Conservation (phyloP, 129 eudicot species). For the Saposhnikovia divaricata region DNA sequence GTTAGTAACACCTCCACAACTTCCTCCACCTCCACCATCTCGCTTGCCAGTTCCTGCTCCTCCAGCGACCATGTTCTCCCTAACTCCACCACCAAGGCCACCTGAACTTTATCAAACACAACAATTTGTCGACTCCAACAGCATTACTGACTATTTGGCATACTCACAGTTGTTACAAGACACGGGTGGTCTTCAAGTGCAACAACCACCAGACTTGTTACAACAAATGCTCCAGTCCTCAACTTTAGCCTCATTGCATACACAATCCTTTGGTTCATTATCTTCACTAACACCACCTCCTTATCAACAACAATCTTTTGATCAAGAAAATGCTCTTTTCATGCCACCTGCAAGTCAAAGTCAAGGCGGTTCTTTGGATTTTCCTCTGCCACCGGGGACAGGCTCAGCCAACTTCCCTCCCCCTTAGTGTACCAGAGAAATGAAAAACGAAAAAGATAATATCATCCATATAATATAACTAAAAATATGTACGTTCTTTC, state of each 20-base stretch:
- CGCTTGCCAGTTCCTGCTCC: constrained; percentile 9
- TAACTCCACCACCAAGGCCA: not conserved
- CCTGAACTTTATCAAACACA: constrained; percentile 19
- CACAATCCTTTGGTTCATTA: constrained; percentile 21
- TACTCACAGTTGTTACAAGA: constrained; percentile 62
- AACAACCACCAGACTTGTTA: constrained; percentile 16
- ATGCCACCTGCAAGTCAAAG: constrained; percentile 15
- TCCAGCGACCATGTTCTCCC: constrained; percentile 18
- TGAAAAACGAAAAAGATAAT: too few species aligned
- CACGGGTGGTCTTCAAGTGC: constrained; percentile 16
- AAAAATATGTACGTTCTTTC: not conserved
- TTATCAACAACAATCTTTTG: constrained; percentile 26
- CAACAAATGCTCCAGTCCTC: constrained; percentile 42
- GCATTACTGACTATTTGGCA: constrained; percentile 52
- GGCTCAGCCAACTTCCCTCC: constrained; percentile 40
- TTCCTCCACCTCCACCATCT: constrained; percentile 4
- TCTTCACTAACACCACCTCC: constrained; percentile 18
- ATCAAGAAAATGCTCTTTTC: constrained; percentile 22
- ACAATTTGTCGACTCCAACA: constrained; percentile 8
- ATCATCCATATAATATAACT: not conserved
- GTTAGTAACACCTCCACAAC: constrained; percentile 22
- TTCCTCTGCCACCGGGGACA: constrained; percentile 37
- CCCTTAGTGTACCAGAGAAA: constrained; percentile 11
- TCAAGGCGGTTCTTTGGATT: constrained; percentile 22
- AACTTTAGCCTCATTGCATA: constrained; percentile 25